Conservation (phyloP, 2,329 filamentous ascomycete genomes). For the Xylaria sp. region DNA sequence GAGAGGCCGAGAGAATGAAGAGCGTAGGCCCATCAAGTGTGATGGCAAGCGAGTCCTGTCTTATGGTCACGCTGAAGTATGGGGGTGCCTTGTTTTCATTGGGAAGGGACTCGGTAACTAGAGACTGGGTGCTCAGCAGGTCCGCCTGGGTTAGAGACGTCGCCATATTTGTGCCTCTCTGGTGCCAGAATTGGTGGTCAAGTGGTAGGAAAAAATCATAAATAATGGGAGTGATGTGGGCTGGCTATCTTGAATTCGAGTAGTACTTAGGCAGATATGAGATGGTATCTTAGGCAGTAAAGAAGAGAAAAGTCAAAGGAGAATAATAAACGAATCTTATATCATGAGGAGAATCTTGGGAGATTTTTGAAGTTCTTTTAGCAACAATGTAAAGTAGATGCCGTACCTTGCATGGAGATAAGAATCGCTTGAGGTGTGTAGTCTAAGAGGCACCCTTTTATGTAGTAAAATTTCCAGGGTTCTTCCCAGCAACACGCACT, state of each 20-base stretch:
- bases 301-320: neutral
- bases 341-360: neutral
- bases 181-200: neutral
- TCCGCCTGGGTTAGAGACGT: constrained; percentile 44
- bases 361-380: constrained; percentile 13
- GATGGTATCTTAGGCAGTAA: constrained; percentile 8
- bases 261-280: constrained; percentile 9
- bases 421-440: constrained; percentile 1
- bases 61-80: constrained; percentile 57
- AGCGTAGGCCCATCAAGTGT: constrained; percentile 64
- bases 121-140: constrained; percentile 40
- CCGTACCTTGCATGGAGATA: constrained; percentile 35
- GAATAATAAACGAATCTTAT: neutral
- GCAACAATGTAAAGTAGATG: constrained; percentile 23
- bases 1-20: constrained; percentile 56
- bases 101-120: constrained; percentile 38
- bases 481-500: neutral
- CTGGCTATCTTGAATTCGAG: constrained; percentile 12
- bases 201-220: constrained; percentile 7
- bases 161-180: constrained; percentile 43
- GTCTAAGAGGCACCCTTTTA: constrained; percentile 15
- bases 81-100: constrained; percentile 39
- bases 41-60: constrained; percentile 63
- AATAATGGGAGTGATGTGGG: neutral
- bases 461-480: constrained; percentile 20